Evolutionary conservation across 495 filamentous ascomycete genomes (phyloP), one percentile per base, ranked within the genome.

Genomic region (Aspergillus cristatus): DNA sequence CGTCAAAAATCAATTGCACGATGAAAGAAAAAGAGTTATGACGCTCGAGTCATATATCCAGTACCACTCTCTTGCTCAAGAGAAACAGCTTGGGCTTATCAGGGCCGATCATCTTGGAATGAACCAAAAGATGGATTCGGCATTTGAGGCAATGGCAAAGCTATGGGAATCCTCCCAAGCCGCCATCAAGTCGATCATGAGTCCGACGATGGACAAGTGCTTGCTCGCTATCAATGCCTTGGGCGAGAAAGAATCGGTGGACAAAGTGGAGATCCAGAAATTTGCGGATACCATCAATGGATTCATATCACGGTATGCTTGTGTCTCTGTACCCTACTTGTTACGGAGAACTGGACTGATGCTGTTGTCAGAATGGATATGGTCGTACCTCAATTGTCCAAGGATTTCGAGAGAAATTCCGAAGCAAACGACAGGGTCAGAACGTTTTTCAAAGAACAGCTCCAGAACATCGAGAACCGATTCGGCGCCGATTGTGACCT

Each of bases 1-100:
- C 13, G 15, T 42, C 15, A 46, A 53, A 18, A 11, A 18, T 3
- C 53, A 58, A 16, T 28, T 67, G 6, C 18, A 34, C 3, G 46
- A 55, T 1, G 62, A 67, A 26, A 58, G 53, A 17, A 62, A 35
- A 14, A 47, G 57, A 35, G 42, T 38, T 1, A 36, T 14, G 1
- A 38, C 34, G 7, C 51, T 67, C 2, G 63, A 67, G 18, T 36
- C 42, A 7, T 64, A 57, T 29, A 63, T 67, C 14, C 56, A 58
- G 30, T 52, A 53, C 7, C 43, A 41, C 24, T 50, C 60, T 25
- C 44, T 37, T 8, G 34, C 20, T 14, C 62, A 67, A 14, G 37
- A 43, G 2, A 50, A 37, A 26, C 50, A 50, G 24, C 32, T 64
- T 1, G 35, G 29, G 11, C 18, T 45, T 11, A 46, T 67, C 34